phyloP scores from a whole-genome alignment of 2,329 filamentous ascomycete species.

The Ceratocystis alfenasii region DNA sequence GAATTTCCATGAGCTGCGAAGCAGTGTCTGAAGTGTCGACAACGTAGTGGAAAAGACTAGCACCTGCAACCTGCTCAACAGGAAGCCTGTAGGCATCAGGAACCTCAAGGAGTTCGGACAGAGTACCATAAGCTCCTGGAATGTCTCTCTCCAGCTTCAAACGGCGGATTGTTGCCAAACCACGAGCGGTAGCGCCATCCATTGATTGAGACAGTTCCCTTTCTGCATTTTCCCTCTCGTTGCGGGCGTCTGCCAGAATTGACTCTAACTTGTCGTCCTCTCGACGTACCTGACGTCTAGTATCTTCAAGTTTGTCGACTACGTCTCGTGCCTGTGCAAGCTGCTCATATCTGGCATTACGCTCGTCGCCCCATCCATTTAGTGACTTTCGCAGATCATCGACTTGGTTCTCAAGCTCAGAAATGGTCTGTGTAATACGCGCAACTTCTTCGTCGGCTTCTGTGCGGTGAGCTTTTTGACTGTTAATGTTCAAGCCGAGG shows the following conservation, averaged over 20 bases:
- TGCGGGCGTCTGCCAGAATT: conserved; percentile 59
- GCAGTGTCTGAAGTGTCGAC: conserved; percentile 87
- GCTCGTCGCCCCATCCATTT: conserved; percentile 65
- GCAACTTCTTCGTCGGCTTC: conserved; percentile 74
- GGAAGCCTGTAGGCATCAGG: conserved; percentile 74
- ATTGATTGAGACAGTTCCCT: conserved; percentile 69
- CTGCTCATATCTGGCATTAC: conserved; percentile 59
- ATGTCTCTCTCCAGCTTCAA: conserved; percentile 70
- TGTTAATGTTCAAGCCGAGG: conserved; percentile 61
- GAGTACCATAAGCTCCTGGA: conserved; percentile 77
- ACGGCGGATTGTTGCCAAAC: conserved; percentile 73
- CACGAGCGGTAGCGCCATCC: conserved; percentile 77
- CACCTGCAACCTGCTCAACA: conserved; percentile 84
- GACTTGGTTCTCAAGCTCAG: conserved; percentile 60
- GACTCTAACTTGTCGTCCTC: conserved; percentile 81
- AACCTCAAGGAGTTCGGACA: conserved; percentile 86
- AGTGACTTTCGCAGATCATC: conserved; percentile 57
- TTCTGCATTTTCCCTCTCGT: conserved; percentile 68
- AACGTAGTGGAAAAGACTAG: conserved; percentile 88
- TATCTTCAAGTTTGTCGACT: conserved; percentile 67
- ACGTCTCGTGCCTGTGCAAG: conserved; percentile 66
- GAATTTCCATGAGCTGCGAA: conserved; percentile 62
- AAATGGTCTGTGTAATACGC: conserved; percentile 58
- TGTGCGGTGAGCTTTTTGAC: conserved; percentile 71
- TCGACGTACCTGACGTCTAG: conserved; percentile 75